Conservation (phyloP, 2,329 filamentous ascomycete species). For the Rachicladosporium sp. region DNA sequence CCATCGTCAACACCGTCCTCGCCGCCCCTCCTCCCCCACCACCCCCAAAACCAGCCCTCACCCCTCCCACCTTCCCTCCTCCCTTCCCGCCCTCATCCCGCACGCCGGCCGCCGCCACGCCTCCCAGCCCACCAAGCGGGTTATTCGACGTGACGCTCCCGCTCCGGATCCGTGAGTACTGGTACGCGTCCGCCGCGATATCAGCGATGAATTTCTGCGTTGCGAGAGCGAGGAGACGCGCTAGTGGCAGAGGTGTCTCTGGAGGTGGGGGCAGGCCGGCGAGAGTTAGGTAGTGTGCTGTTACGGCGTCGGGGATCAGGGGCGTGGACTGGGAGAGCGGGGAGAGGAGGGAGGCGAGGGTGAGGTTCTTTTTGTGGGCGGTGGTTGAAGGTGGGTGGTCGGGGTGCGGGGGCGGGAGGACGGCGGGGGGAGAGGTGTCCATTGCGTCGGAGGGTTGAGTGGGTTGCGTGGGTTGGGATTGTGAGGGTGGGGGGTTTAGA, state of each 20-base stretch:
- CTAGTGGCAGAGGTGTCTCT: constrained; percentile 78
- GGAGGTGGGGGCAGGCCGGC: constrained; percentile 88
- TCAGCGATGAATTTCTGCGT: constrained; percentile 98
- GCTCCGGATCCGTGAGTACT: constrained; percentile 92
- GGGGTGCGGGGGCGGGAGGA: constrained; percentile 11
- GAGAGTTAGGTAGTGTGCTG: constrained; percentile 93
- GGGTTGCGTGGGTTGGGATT: constrained; percentile 44
- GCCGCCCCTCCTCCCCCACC: constrained; percentile 82
- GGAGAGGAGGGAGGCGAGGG: constrained; percentile 76
- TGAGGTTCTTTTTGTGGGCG: constrained; percentile 79
- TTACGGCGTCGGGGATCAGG: constrained; percentile 97
- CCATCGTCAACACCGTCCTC: constrained; percentile 92
- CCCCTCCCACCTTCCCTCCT: constrained; percentile 38
- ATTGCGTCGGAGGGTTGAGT: constrained; percentile 68
- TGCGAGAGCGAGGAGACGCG: constrained; percentile 87
- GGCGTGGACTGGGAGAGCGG: constrained; percentile 99
- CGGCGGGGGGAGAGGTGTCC: constrained; percentile 18
- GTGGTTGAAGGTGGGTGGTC: constrained; percentile 25
- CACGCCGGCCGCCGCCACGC: constrained; percentile 59
- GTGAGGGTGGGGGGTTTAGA: constrained; percentile 48
- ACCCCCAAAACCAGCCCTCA: constrained; percentile 54
- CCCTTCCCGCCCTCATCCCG: constrained; percentile 35
- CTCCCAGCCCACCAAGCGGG: constrained; percentile 75
- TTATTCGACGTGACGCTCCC: constrained; percentile 84
- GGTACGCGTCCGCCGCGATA: constrained; percentile 92